Conservation (phyloP, 768 basidiomycete species). For the Mycena venus region DNA sequence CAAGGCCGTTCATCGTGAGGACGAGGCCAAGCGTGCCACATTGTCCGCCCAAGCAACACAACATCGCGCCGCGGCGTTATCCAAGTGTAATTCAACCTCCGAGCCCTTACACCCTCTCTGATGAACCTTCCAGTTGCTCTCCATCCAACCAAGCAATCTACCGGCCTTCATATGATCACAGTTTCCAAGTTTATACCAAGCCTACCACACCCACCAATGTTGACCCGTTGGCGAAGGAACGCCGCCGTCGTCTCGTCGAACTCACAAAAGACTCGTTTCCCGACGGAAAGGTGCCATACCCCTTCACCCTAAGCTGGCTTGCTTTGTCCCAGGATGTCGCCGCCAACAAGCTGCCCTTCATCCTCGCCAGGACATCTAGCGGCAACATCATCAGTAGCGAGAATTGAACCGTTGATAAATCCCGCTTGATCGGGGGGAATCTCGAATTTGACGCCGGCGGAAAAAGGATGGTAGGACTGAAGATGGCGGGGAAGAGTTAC, state of each 20-base stretch:
- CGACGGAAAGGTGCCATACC: constrained; percentile 30
- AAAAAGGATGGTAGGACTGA: too few species aligned
- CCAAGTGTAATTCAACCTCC: constrained; percentile 30
- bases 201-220: constrained; percentile 26
- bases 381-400: too few species aligned
- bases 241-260: constrained; percentile 34
- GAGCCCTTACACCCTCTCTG: constrained; percentile 24
- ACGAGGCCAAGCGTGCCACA: constrained; percentile 21
- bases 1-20: constrained; percentile 26
- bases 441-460: too few species aligned
- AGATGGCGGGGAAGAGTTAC: too few species aligned
- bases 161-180: constrained; percentile 26
- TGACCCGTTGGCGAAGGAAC: constrained; percentile 31
- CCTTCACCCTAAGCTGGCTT: constrained; percentile 27
- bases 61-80: constrained; percentile 13
- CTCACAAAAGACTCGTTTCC: constrained; percentile 32
- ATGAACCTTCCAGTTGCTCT: constrained; percentile 34
- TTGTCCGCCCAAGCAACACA: constrained; percentile 13
- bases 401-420: too few species aligned
- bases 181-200: constrained; percentile 30
- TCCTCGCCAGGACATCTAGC: too few species aligned
- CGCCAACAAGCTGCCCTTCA: constrained; percentile 34
- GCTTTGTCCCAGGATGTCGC: constrained; percentile 7
- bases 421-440: too few species aligned
- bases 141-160: constrained; percentile 24